These are phyloP conservation scores for Rubia yunnanensis DNA, from an alignment of 257 asterid species.

Conservation along the genomic window DNA sequence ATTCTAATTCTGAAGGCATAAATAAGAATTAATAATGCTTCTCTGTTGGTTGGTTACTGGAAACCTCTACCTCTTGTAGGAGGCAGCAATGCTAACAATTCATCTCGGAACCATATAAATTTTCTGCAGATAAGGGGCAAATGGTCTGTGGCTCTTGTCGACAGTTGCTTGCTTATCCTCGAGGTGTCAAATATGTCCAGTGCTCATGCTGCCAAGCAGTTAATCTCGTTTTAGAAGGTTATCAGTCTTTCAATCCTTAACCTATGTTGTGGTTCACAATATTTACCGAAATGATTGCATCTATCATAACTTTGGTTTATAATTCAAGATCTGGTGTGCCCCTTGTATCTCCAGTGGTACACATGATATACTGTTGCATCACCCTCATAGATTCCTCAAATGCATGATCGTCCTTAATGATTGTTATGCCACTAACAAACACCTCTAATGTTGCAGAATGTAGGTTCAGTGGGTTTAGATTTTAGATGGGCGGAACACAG, in stretches of 20 bases:
- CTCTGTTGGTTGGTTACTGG: neutral
- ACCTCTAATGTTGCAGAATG: neutral
- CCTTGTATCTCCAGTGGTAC: neutral
- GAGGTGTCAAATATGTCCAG: slow-evolving; percentile 67
- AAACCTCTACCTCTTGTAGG: neutral
- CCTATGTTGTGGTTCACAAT: slow-evolving; percentile 3
- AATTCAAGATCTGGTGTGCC: neutral
- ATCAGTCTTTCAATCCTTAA: neutral
- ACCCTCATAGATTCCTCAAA: neutral
- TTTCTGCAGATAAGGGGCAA: slow-evolving; percentile 63
- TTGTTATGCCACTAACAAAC: neutral
- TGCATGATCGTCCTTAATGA: neutral
- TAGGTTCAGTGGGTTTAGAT: neutral
- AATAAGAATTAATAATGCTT: neutral
- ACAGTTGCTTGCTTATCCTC: slow-evolving; percentile 60
- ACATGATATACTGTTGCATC: neutral
- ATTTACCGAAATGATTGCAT: neutral
- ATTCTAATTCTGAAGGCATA: neutral
- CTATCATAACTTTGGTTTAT: neutral
- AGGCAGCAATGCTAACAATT: neutral
- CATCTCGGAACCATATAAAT: neutral
- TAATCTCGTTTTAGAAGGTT: slow-evolving; percentile 85
- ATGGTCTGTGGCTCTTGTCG: slow-evolving; percentile 90
- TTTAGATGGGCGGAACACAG: neutral
- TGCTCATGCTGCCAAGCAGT: slow-evolving; percentile 77